Evolutionary conservation across 352 stramenopile species (phyloP).

Genomic region (Pythium monospermum): DNA sequence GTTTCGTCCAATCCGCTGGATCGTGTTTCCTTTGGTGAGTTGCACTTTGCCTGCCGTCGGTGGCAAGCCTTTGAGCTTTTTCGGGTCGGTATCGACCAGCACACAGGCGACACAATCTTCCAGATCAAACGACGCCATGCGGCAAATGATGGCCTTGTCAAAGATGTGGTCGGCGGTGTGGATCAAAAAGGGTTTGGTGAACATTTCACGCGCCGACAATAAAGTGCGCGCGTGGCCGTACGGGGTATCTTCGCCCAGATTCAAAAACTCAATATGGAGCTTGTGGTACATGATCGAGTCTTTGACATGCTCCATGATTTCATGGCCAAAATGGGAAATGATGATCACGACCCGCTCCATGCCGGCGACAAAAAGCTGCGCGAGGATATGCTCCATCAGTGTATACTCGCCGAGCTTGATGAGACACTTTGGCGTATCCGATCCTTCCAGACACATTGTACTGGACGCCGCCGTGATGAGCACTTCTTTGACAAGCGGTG

Average conservation of each 20-base stretch:
- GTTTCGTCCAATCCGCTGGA: constrained; percentile 62
- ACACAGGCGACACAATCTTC: constrained; percentile 70
- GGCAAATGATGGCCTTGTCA: constrained; percentile 63
- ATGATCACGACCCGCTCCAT: constrained; percentile 84
- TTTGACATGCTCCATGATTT: constrained; percentile 80
- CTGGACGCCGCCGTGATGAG: constrained; percentile 74
- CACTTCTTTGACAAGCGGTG: constrained; percentile 55
- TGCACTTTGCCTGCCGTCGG: constrained; percentile 68
- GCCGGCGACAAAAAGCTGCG: constrained; percentile 73
- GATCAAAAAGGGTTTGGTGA: constrained; percentile 78
- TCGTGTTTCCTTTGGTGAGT: constrained; percentile 41
- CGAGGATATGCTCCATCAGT: constrained; percentile 76
- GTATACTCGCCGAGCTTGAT: constrained; percentile 72
- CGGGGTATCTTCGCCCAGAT: constrained; percentile 71
- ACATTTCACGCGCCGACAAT: constrained; percentile 73
- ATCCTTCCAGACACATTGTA: constrained; percentile 73
- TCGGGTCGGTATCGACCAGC: constrained; percentile 61
- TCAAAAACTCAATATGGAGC: constrained; percentile 80
- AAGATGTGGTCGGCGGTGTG: constrained; percentile 86
- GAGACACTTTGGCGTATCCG: constrained; percentile 77
- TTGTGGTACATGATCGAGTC: constrained; percentile 67
- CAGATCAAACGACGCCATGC: constrained; percentile 67
- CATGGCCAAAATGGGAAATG: constrained; percentile 74
- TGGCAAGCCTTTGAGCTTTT: constrained; percentile 53
- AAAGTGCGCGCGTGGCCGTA: constrained; percentile 73